Percentiles rank a stretch among this genome's conserved stretches.
Conservation (phyloP, 331 rosid genomes). For the Quercus lobata region DNA sequence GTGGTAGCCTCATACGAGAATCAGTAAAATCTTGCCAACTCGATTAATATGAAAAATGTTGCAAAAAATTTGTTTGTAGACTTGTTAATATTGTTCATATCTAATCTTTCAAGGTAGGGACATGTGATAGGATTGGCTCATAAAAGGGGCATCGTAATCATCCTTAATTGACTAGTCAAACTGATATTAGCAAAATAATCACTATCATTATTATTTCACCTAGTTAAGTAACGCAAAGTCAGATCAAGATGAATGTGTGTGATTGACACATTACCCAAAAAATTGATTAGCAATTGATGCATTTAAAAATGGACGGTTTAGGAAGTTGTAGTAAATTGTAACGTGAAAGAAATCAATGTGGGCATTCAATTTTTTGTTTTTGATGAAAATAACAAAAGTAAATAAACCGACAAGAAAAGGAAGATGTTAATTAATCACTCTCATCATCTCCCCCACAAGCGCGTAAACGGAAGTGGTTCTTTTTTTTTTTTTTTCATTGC, state of each 20-base stretch:
- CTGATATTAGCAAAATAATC: not conserved
- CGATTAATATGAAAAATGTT: too few relatives aligned
- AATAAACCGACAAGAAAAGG: not conserved
- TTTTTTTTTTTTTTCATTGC: too few relatives aligned
- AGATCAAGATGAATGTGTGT: not conserved
- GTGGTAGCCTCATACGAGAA: accelerated
- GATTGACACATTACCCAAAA: not conserved
- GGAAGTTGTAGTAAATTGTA: not conserved
- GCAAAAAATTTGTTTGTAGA: too few relatives aligned
- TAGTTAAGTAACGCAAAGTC: not conserved
- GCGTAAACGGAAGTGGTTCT: too few relatives aligned
- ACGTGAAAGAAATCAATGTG: not conserved
- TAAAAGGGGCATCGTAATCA: not conserved
- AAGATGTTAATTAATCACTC: too few relatives aligned
- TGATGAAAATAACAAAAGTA: not conserved
- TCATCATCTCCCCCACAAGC: too few relatives aligned
- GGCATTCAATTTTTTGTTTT: not conserved
- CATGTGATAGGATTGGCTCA: not conserved
- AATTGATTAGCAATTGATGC: not conserved
- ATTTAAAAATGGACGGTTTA: too few relatives aligned
- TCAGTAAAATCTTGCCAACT: accelerated
- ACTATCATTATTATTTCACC: not conserved
- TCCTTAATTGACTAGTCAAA: slow-evolving; percentile 10
- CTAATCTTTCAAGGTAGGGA: not conserved
- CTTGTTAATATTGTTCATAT: too few relatives aligned